Percentiles rank a stretch among this genome's conserved stretches.
These are phyloP conservation scores for Monosporascus cannonballus DNA, from an alignment of 2,329 filamentous ascomycete genomes.

Conservation along the genomic window DNA sequence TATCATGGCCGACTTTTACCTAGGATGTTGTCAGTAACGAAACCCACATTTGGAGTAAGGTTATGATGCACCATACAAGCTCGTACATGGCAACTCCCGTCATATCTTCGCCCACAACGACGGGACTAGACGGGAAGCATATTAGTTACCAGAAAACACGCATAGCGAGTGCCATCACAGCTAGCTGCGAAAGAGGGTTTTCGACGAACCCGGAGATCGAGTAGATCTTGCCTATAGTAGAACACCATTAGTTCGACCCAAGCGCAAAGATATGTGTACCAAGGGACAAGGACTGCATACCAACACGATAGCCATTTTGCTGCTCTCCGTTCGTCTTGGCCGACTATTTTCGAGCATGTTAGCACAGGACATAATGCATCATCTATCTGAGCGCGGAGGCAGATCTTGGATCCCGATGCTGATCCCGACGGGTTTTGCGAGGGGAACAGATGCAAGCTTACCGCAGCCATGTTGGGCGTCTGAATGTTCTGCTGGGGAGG, in stretches of 20 bases:
- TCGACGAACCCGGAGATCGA: slow-evolving; percentile 54
- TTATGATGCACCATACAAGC: slow-evolving; percentile 57
- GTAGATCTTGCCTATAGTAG: slow-evolving; percentile 51
- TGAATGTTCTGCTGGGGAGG: slow-evolving; percentile 17
- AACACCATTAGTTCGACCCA: slow-evolving; percentile 1
- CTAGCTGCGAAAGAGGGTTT: slow-evolving; percentile 8
- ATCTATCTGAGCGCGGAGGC: too few species aligned
- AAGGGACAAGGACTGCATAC: slow-evolving; percentile 14
- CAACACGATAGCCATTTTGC: slow-evolving; percentile 21
- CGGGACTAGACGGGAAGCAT: slow-evolving; percentile 53
- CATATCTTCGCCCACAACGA: slow-evolving; percentile 97
- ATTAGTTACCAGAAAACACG: slow-evolving; percentile 24
- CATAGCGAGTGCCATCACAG: slow-evolving; percentile 1
- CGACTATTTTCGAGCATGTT: slow-evolving; percentile 4
- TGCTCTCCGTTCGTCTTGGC: slow-evolving; percentile 27
- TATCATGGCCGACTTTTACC: slow-evolving; percentile 89
- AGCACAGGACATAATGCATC: neutral
- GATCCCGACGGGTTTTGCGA: too few species aligned
- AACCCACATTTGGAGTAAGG: neutral
- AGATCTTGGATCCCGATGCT: too few species aligned
- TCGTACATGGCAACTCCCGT: slow-evolving; percentile 99
- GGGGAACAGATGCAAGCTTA: slow-evolving; percentile 33
- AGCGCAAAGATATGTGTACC: slow-evolving; percentile 1
- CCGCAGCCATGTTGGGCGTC: slow-evolving; percentile 48
- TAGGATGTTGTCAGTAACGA: slow-evolving; percentile 29